Base-by-base conservation (phyloP, 495 filamentous ascomycete species). In the Hapsidospora chrysogenum region DNA sequence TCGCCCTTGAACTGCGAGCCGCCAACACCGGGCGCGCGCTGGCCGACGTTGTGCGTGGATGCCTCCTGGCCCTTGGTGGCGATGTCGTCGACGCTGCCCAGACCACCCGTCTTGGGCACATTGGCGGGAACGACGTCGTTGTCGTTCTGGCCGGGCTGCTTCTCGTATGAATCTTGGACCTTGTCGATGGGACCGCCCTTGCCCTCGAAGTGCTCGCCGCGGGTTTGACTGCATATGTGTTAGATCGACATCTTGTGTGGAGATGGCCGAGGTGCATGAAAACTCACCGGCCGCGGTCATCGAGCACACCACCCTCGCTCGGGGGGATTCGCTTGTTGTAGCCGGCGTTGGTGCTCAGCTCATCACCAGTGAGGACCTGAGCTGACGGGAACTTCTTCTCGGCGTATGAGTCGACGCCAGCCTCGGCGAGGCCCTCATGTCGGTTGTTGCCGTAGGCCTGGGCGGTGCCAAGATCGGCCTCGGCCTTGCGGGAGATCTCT, bases 381-480 rank as follows among this genome's bases (percentile, higher is more conserved):
- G 56, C 34, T 9, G 45, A 49, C 15, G 52, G 51, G 38, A 61
- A 61, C 40, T 52, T 53, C 19, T 26, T 45, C 33, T 44, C 48
- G 7, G 41, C 43, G 20, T 43, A 43, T 0, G 50, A 45, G 36
- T 56, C 49, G 23, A 57, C 48, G 18, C 52, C 54, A 1, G 49
- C 35, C 8, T 56, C 49, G 2, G 54, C 53, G 17, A 42, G 40
- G 1, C 33, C 40, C 2, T 47, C 31, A 3, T 35, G 37, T 26
- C 40, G 49, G 21, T 37, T 23, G 6, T 37, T 36, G 28, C 61
- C 64, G 35, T 68, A 66, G 28, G 57, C 38, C 19, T 51, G 46
- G 41, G 59, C 53, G 15, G 45, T 54, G 46, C 64, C 64, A 29
- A 69, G 53, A 41, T 66, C 64, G 17, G 42, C 51, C 49, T 69